Evolutionary conservation across 768 basidiomycete genomes (phyloP), one percentile per base, ranked within the genome.

Genomic region (Tylopilus cervinicoccineus): DNA sequence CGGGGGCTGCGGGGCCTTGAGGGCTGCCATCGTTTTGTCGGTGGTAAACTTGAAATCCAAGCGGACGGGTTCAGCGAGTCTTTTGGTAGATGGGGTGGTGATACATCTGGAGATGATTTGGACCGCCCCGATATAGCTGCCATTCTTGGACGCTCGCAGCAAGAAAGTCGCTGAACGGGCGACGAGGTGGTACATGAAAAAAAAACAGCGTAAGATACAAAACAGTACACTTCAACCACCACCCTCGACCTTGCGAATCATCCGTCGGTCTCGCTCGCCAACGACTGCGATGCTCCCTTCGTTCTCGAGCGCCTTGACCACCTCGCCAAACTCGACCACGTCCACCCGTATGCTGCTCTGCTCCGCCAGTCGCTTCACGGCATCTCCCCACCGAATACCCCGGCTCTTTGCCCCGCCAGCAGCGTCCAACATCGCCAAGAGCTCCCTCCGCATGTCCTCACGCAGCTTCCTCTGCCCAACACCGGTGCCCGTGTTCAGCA

Each of bases 401-500:
- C 76, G 69, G 41, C 66, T 71, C 49, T 81, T 76, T 22, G 71
- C 71, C 2, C 72, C 75, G 10, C 76, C 76, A 13, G 63, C 69
- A 9, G 59, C 50, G 32, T 85, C 83, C 50, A 93, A 66, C 55
- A 92, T 69, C 22, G 64, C 71, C 57, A 92, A 60, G 12, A 97
- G 69, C 61, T 91, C 96, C 60, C 78, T 82, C 57, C 87, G 81
- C 78, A 98, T 84, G 67, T 96, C 94, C n/a, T 88, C 90, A 38
- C 84, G 78, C 68, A 95, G 61, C 65, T 84, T 85, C 56, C 93
- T 75, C 70, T 94, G 88, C 22, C 93, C 88, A 43, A 81, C 76
- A 2, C 90, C 92, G 4, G 93, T 91, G 2, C 96, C 96, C 3
- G 93, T 94, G 64, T 93, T 94, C 57, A 99, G 77, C 62, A 99